Conservation (phyloP, 495 filamentous ascomycete genomes). For the Aspergillus taichungensis region DNA sequence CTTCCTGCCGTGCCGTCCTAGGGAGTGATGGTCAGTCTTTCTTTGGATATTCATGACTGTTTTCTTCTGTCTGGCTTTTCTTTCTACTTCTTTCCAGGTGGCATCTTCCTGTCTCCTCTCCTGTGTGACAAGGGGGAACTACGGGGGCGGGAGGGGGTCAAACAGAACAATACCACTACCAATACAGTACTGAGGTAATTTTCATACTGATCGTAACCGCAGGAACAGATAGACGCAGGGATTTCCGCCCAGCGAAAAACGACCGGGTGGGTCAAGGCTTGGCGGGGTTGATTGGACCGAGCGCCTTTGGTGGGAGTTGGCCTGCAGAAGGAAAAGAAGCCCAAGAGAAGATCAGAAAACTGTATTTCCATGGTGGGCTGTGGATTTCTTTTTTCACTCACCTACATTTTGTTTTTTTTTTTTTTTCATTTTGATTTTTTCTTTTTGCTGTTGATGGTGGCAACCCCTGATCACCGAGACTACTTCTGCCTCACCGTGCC, state of each 20-base stretch:
- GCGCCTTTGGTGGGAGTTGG: constrained; percentile 8
- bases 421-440: constrained; percentile 1
- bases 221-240: constrained; percentile 18
- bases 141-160: too few species aligned
- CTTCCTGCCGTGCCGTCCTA: too few species aligned
- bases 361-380: background rate
- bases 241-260: constrained; percentile 10
- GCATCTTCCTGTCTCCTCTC: too few species aligned
- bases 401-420: background rate
- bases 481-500: too few species aligned
- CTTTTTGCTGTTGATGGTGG: constrained; percentile 3
- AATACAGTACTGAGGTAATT: too few species aligned
- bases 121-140: too few species aligned
- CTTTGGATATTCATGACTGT: too few species aligned
- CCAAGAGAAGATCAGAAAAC: constrained; percentile 10
- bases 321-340: constrained; percentile 14
- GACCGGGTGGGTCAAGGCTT: constrained; percentile 11
- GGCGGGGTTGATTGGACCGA: constrained; percentile 20
- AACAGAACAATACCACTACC: too few species aligned
- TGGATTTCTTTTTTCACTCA: background rate
- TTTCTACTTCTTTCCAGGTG: background rate
- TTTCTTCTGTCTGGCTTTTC: background rate
- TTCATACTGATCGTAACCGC: constrained; percentile 12
- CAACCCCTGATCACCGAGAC: constrained; percentile 2
- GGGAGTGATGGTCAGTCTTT: too few species aligned